These are phyloP conservation scores for Odonthalia washingtoniensis DNA, from an alignment of 31 red algal genomes.

Conservation along the genomic window DNA sequence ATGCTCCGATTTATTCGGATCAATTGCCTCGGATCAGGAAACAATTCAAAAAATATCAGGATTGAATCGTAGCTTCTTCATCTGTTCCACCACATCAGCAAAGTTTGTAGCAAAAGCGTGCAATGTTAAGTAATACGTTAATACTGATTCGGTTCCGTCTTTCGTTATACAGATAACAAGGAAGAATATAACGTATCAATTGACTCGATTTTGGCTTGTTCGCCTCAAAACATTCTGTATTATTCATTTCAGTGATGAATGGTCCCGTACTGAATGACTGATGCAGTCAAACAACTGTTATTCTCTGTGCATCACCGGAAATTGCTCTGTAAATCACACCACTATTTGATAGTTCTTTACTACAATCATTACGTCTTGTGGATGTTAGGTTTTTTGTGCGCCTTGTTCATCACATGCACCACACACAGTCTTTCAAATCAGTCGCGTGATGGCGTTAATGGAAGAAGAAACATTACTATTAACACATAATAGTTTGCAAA, in stretches of 20 bases:
- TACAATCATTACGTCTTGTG: slow-evolving; percentile 60
- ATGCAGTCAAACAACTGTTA: slow-evolving; percentile 63
- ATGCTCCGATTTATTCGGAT: too few relatives aligned
- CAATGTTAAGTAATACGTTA: background rate
- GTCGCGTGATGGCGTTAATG: slow-evolving; percentile 60
- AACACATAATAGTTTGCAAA: slow-evolving; percentile 55
- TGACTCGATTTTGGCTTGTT: slow-evolving; percentile 77
- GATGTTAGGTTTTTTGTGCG: slow-evolving; percentile 64
- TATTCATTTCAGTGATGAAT: slow-evolving; percentile 48
- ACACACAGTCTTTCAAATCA: slow-evolving; percentile 62
- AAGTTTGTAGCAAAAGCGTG: too few relatives aligned
- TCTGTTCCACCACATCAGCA: too few relatives aligned
- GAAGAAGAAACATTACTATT: slow-evolving; percentile 69
- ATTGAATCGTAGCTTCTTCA: too few relatives aligned
- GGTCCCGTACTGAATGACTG: slow-evolving; percentile 57
- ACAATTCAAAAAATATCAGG: too few relatives aligned
- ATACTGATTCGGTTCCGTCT: slow-evolving; percentile 70
- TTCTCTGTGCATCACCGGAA: slow-evolving; percentile 66
- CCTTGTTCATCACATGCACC: slow-evolving; percentile 48
- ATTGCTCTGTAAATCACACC: slow-evolving; percentile 72
- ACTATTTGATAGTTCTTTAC: slow-evolving; percentile 51
- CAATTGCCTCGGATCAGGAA: too few relatives aligned
- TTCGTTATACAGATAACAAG: slow-evolving; percentile 68
- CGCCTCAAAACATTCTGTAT: slow-evolving; percentile 56
- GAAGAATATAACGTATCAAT: slow-evolving; percentile 50